These are phyloP conservation scores for Solanum etuberosum DNA, from an alignment of 257 asterid genomes.

Conservation along the genomic window DNA sequence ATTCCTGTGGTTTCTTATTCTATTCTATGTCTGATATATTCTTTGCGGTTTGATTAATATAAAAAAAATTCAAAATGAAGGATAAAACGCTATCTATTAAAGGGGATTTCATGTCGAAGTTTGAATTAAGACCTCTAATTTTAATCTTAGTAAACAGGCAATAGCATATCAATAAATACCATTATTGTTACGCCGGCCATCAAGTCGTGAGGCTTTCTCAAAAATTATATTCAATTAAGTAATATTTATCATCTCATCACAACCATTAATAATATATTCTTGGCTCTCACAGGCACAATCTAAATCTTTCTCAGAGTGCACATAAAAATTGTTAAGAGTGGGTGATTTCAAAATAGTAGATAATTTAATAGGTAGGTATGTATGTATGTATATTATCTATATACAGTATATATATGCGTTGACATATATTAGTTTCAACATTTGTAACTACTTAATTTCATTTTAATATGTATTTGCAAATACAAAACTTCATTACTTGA, in stretches of 20 bases:
- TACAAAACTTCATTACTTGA: not conserved
- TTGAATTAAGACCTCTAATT: not conserved
- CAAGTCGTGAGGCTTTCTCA: not conserved
- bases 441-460: not conserved
- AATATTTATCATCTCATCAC: not conserved
- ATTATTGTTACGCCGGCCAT: not conserved
- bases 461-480: not conserved
- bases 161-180: not conserved
- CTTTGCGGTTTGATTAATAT: not conserved
- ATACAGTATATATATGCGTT: not conserved
- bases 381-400: not conserved
- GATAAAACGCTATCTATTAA: not conserved
- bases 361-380: not conserved
- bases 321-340: not conserved
- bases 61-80: not conserved
- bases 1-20: not conserved
- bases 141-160: too few species aligned
- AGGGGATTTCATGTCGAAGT: too few species aligned
- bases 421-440: not conserved
- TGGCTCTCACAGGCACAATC: not conserved
- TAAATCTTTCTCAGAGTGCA: not conserved
- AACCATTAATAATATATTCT: not conserved
- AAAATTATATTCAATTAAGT: not conserved
- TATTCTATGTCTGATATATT: too few species aligned
- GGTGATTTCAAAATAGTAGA: not conserved